Percentiles rank a stretch among this genome's conserved stretches.
These are phyloP conservation scores for Myriosclerotinia duriaeana DNA, from an alignment of 2,329 filamentous ascomycete genomes.

Conservation along the genomic window DNA sequence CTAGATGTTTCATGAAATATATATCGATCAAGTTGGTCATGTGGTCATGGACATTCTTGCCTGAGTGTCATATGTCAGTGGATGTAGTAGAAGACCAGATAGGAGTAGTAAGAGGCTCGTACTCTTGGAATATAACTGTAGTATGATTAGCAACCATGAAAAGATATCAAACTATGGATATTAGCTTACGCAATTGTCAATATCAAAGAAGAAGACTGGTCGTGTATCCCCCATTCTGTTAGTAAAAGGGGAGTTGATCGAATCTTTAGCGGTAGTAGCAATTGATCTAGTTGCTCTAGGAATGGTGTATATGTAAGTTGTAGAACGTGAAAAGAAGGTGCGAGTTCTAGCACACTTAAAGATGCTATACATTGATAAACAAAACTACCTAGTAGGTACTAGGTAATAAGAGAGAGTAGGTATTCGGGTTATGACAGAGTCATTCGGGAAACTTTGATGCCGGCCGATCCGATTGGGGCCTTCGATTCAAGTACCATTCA, in stretches of 20 bases:
- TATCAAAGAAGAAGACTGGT: constrained; percentile 77
- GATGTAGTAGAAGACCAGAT: not conserved
- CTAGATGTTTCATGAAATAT: constrained; percentile 62
- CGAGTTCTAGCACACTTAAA: constrained; percentile 16
- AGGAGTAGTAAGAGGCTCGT: constrained; percentile 19
- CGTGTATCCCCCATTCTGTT: constrained; percentile 38
- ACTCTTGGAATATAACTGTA: constrained; percentile 81
- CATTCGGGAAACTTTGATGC: not conserved
- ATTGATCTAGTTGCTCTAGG: constrained; percentile 18
- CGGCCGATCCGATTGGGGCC: not conserved
- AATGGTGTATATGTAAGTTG: not conserved
- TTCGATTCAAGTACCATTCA: not conserved
- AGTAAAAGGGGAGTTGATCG: not conserved
- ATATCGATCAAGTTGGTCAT: constrained; percentile 79
- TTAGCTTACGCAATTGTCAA: constrained; percentile 91
- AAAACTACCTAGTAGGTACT: too few relatives aligned
- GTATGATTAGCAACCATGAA: not conserved
- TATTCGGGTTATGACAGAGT: constrained; percentile 4
- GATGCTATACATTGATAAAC: constrained; percentile 11
- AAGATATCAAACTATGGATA: constrained; percentile 67
- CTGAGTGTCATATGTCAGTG: constrained; percentile 43
- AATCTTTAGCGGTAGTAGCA: not conserved
- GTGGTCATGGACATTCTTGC: constrained; percentile 77
- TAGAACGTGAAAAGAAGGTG: constrained; percentile 5
- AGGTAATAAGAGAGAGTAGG: constrained; percentile 5